A percentile compares a stretch with the other conserved stretches of the same genome.
These are phyloP conservation scores for Flammula alnicola DNA, from an alignment of 1,284 basidiomycete genomes.

Conservation along the genomic window DNA sequence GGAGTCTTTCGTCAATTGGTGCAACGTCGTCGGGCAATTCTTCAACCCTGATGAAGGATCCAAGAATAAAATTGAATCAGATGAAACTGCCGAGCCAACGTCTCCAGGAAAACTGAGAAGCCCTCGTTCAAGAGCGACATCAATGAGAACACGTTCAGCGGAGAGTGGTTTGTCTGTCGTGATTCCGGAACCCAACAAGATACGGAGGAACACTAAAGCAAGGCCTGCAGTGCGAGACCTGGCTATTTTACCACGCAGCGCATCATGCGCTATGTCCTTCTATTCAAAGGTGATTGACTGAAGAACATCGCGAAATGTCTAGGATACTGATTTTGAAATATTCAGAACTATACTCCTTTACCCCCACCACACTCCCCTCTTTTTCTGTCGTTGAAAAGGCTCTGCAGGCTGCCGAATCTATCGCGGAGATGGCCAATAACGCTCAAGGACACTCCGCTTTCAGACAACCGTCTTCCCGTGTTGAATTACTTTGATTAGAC, in stretches of 20 bases:
- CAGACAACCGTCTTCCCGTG: neutral
- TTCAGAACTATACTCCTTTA: slow-evolving; percentile 33
- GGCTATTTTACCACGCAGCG: slow-evolving; percentile 40
- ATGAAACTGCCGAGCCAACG: slow-evolving; percentile 2
- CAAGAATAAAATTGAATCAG: slow-evolving; percentile 11
- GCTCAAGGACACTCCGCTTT: slow-evolving; percentile 36
- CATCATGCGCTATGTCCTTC: slow-evolving; percentile 37
- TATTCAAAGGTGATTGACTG: slow-evolving; percentile 39
- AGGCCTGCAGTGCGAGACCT: slow-evolving; percentile 35
- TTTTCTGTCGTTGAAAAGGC: slow-evolving; percentile 31
- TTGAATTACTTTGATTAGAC: too few relatives aligned
- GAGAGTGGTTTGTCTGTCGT: slow-evolving; percentile 18
- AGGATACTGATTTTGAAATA: too few relatives aligned
- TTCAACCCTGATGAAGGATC: slow-evolving; percentile 22
- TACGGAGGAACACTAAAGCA: slow-evolving; percentile 23
- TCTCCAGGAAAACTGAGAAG: slow-evolving; percentile 16
- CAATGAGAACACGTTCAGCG: slow-evolving; percentile 7
- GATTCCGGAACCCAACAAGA: slow-evolving; percentile 26
- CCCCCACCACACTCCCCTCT: slow-evolving; percentile 28
- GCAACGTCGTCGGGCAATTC: slow-evolving; percentile 35
- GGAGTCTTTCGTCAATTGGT: slow-evolving; percentile 36
- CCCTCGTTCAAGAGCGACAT: slow-evolving; percentile 26
- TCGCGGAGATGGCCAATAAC: slow-evolving; percentile 35
- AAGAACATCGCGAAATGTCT: too few relatives aligned
- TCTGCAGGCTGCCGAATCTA: slow-evolving; percentile 28